Evolutionary conservation across 208 protist species (phyloP), one percentile per base, ranked within the genome.

Genomic region (Acanthamoeba triangularis): DNA sequence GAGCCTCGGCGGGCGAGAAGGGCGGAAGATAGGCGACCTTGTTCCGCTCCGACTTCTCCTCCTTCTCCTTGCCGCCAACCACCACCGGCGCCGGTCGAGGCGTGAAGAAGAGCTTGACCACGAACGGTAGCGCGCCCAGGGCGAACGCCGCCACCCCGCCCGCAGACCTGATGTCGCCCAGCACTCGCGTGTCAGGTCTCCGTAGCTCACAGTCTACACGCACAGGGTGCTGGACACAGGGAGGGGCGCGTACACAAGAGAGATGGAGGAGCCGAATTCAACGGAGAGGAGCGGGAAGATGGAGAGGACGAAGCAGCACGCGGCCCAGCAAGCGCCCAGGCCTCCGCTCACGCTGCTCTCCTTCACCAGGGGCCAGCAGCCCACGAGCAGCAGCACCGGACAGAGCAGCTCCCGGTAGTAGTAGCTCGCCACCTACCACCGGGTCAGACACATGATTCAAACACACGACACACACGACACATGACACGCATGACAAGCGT

Each of bases 381-480:
- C 95, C 28, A 96, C 14, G 18, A 95, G 1, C 20, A 95, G 28
- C 25, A 95, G 96, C 1, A 95, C 28, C 1, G 90, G 37, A 20
- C 78, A 94, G 3, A 97, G 87, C 23, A 97, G 35, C n/a, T 67
- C 44, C 23, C 96, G 41, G 41, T 97, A 47, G 65, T 93, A 97
- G 49, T 96, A 97, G 25, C 90, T 35, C 3, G 95, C 44, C 14
- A 96, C 96, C 67, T 93, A 0, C 2, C 16, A 67, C 1, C 23
- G 41, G 14, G 2, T 28, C 0, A 52, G 1, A 41, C 18, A 92
- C 49, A 54, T 20, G 1, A 18, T 0, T 1, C 0, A 11, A 18
- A 54, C 13, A 11, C 49, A 11, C 49, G 13, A 54, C 63, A 92
- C 28, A 56, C 28, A 67, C 23, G 23, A 28, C 8, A 72, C 44